Evolutionary conservation across 2,329 filamentous ascomycete genomes (phyloP), one percentile per base, ranked within the genome.

Genomic region (Bimuria novae-zelandiae): DNA sequence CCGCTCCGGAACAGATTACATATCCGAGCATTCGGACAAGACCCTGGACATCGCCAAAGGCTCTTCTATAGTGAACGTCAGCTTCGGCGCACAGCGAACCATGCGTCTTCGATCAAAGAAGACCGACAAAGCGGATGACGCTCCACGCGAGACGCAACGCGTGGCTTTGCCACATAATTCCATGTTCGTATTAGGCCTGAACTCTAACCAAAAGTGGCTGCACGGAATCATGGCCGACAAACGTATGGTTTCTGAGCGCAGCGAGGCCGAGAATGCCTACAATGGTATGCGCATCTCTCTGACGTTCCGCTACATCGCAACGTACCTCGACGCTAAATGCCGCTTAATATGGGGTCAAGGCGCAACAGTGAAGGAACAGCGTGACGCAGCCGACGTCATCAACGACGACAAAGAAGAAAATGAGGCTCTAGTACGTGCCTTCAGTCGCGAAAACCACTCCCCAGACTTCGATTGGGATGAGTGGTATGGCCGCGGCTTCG

Each of bases 11-110:
- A 85, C 84, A 42, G 94, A 99, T 74, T 91, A 91, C 70, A 99
- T 99, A 57, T 94, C 90, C 0, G 94, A 99, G 70, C 94, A 99
- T 69, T 95, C 91, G 33, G 94, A 99, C 72, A 99, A 99, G 76
- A 96, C 93, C 0, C 79, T 99, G 21, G 94, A 99, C 70, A 94
- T 99, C 51, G 86, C 85, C 11, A 84, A 83, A 22, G 86, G 82
- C 4, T 94, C 89, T 21, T 92, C 82, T 54, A 96, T 99, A 61
- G 91, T 92, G 60, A 99, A 97, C 68, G 85, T 96, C 44, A 96
- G 91, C 60, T 82, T 97, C n/a, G 94, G 94, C 1, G 92, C 93
- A 0, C 87, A 95, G 75, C 82, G 94, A 48, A 92, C 86, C 2
- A 97, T 97, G 92, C 82, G 89, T 0, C 83, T 99, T 30, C 86